These are phyloP conservation scores for Hypoxylon sp. DNA, from an alignment of 2,329 filamentous ascomycete genomes.

Conservation along the genomic window DNA sequence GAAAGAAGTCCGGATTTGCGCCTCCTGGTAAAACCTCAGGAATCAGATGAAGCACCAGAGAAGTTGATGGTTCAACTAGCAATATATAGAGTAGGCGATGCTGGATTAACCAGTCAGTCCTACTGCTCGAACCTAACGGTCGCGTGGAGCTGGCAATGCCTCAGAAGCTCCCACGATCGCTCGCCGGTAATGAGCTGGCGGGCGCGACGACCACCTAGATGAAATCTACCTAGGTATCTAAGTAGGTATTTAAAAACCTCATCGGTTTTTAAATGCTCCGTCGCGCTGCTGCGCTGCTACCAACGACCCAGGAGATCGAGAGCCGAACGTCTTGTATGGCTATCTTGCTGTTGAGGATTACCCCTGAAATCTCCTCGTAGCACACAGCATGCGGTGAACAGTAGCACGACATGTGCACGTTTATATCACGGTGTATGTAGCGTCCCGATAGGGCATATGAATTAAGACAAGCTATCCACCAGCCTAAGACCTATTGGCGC, in stretches of 20 bases:
- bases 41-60: not conserved
- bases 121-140: not conserved
- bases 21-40: not conserved
- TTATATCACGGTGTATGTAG: slow-evolving; percentile 11
- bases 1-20: slow-evolving; percentile 41
- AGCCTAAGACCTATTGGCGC: not conserved
- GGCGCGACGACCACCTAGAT: not conserved
- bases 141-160: not conserved
- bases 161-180: not conserved
- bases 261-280: not conserved
- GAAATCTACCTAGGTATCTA: slow-evolving; percentile 8
- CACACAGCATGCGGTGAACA: slow-evolving; percentile 7
- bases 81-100: not conserved
- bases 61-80: not conserved
- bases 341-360: not conserved
- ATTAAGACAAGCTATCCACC: slow-evolving; percentile 17
- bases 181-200: not conserved
- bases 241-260: not conserved
- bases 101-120: not conserved
- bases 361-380: not conserved
- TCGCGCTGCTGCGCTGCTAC: not conserved
- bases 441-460: slow-evolving; percentile 10
- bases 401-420: not conserved
- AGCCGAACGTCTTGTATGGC: not conserved
- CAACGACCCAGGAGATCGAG: not conserved